phyloP scores from a whole-genome alignment of 768 basidiomycete species.

The Rhizopogon vulgaris region DNA sequence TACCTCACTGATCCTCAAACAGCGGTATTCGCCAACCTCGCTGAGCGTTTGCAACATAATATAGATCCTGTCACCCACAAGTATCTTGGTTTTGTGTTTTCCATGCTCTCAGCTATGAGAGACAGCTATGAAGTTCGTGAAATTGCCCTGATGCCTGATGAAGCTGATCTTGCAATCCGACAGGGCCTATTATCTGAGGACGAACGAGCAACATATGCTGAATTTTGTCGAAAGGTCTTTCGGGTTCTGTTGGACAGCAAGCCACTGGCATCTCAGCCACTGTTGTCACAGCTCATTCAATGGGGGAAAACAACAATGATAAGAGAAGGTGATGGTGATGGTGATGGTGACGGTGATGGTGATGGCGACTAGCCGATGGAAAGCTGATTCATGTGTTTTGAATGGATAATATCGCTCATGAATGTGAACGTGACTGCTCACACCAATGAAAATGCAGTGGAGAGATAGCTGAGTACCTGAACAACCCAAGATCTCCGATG shows the following conservation, averaged over 20 bases:
- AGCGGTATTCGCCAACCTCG: constrained; percentile 41
- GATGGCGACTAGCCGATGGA: background rate
- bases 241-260: constrained; percentile 20
- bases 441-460: background rate
- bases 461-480: background rate
- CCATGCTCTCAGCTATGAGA: constrained; percentile 48
- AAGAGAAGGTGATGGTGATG: constrained; percentile 8
- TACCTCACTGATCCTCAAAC: background rate
- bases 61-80: constrained; percentile 29
- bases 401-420: background rate
- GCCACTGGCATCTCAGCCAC: constrained; percentile 26
- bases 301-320: constrained; percentile 21
- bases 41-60: constrained; percentile 28
- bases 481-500: background rate
- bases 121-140: constrained; percentile 36
- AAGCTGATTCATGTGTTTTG: background rate
- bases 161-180: constrained; percentile 4
- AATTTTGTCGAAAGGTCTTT: constrained; percentile 30
- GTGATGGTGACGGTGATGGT: background rate
- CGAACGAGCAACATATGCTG: constrained; percentile 24
- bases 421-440: background rate
- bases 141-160: background rate
- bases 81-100: constrained; percentile 36
- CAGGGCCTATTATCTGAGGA: constrained; percentile 8
- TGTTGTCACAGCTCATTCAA: constrained; percentile 25